Percentiles rank a stretch among this genome's conserved stretches.
Evolutionary conservation across 495 filamentous ascomycete species (phyloP).

Genomic region (Symbiotaphrina buchneri): DNA sequence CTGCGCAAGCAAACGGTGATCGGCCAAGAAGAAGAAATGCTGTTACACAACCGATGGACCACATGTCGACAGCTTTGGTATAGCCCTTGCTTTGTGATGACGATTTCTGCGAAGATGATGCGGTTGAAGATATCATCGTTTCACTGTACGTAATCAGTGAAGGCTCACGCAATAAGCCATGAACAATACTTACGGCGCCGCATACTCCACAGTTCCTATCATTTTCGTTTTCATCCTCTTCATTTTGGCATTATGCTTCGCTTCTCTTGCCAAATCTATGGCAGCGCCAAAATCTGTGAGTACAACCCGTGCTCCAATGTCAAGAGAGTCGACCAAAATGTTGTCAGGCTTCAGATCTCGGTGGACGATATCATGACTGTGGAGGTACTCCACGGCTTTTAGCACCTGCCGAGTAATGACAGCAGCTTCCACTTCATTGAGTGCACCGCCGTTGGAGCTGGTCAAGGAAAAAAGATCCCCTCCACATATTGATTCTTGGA

Average conservation of each 20-base stretch:
- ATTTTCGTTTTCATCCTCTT: slow-evolving; percentile 34
- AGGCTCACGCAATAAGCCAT: no score
- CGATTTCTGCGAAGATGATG: slow-evolving; percentile 11
- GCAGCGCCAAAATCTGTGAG: slow-evolving; percentile 58
- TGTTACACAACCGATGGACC: slow-evolving; percentile 34
- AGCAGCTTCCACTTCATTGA: slow-evolving; percentile 27
- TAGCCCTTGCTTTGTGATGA: slow-evolving; percentile 21
- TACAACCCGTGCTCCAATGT: slow-evolving; percentile 25
- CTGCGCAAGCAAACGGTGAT: slow-evolving; percentile 15
- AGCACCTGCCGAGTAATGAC: slow-evolving; percentile 34
- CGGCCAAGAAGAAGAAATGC: slow-evolving; percentile 25
- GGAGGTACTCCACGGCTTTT: slow-evolving; percentile 28
- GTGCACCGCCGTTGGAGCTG: slow-evolving; percentile 18
- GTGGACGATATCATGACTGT: slow-evolving; percentile 25
- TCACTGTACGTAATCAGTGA: no score
- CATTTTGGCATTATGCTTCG: slow-evolving; percentile 5
- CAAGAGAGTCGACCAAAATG: slow-evolving; percentile 29
- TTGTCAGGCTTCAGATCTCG: slow-evolving; percentile 55
- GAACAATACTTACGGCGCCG: slow-evolving; percentile 40
- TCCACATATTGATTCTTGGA: slow-evolving; percentile 37
- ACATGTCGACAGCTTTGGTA: slow-evolving; percentile 37
- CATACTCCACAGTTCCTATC: slow-evolving; percentile 42
- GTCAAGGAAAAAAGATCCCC: slow-evolving; percentile 45
- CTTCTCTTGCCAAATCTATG: slow-evolving; percentile 12
- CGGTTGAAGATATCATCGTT: slow-evolving; percentile 6